phyloP scores from a whole-genome alignment of 306 rosid genomes.

The Ziziphus jujuba region DNA sequence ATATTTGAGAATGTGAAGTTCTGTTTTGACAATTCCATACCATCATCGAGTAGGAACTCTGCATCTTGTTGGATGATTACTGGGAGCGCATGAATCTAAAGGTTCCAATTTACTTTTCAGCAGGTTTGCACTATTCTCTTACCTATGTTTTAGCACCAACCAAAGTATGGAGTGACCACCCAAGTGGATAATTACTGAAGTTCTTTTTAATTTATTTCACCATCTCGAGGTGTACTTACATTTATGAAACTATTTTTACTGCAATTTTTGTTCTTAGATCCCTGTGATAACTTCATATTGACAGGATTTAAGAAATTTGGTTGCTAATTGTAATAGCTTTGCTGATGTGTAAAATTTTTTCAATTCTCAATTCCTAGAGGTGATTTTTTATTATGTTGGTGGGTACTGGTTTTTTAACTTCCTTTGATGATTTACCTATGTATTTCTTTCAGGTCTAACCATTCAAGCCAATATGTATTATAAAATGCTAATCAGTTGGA shows the following conservation, averaged over 20 bases:
- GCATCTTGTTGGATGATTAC: conserved; percentile 92
- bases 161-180: neutral
- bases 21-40: conserved; percentile 6
- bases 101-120: conserved; percentile 89
- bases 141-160: neutral
- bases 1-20: neutral
- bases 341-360: neutral
- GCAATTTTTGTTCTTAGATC: neutral
- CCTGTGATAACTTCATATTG: conserved; percentile 5
- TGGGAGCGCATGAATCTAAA: conserved; percentile 94
- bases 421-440: conserved; percentile 18
- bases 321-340: neutral
- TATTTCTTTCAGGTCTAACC: conserved; percentile 69
- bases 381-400: neutral
- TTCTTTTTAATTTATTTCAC: neutral
- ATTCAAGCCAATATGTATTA: conserved; percentile 87
- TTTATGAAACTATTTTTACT: neutral
- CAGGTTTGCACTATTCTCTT: conserved; percentile 51
- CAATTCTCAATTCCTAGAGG: conserved; percentile 7
- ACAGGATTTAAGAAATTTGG: neutral
- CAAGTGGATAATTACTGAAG: neutral
- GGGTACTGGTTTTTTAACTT: neutral
- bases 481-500: conserved; percentile 92
- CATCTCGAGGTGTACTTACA: neutral
- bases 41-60: conserved; percentile 64